Evolutionary conservation across 441 rosid genomes (phyloP).

Genomic region (Erodium texanum): DNA sequence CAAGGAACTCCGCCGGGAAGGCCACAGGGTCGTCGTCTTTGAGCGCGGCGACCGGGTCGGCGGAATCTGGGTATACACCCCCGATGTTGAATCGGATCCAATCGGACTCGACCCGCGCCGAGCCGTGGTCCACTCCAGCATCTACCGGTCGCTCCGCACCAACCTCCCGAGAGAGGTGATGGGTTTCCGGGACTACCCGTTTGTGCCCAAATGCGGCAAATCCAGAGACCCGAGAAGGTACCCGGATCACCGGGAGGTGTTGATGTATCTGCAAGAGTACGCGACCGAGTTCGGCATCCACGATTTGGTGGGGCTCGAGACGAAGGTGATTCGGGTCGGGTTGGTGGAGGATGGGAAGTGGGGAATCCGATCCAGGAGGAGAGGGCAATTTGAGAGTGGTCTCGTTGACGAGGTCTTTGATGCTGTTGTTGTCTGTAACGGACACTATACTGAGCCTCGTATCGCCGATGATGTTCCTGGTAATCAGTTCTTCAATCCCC

Average conservation of each 20-base stretch:
- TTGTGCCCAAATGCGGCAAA: slow-evolving; percentile 27
- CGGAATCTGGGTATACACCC: slow-evolving; percentile 59
- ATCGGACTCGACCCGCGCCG: slow-evolving; percentile 46
- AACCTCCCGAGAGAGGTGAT: slow-evolving; percentile 63
- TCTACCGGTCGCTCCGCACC: slow-evolving; percentile 62
- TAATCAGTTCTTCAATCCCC: slow-evolving; percentile 4
- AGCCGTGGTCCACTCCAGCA: slow-evolving; percentile 46
- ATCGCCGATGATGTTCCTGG: slow-evolving; percentile 53
- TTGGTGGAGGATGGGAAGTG: slow-evolving; percentile 36
- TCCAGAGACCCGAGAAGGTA: slow-evolving; percentile 55
- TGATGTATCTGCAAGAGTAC: slow-evolving; percentile 53
- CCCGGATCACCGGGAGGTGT: slow-evolving; percentile 69
- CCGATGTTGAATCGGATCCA: slow-evolving; percentile 40
- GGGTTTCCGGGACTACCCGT: slow-evolving; percentile 66
- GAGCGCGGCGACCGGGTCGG: slow-evolving; percentile 42
- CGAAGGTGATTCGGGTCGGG: slow-evolving; percentile 44
- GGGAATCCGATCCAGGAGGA: slow-evolving; percentile 38
- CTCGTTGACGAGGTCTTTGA: slow-evolving; percentile 52
- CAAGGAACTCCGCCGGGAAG: slow-evolving; percentile 49
- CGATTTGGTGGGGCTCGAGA: slow-evolving; percentile 54
- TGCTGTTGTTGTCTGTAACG: slow-evolving; percentile 80
- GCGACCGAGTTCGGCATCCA: slow-evolving; percentile 49
- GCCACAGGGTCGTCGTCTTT: slow-evolving; percentile 44
- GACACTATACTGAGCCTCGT: slow-evolving; percentile 68
- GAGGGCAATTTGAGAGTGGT: not conserved